Evolutionary conservation across 202 grass and related monocot species (phyloP), one percentile per base, ranked within the genome.

Genomic region (Hordeum pubiflorum): DNA sequence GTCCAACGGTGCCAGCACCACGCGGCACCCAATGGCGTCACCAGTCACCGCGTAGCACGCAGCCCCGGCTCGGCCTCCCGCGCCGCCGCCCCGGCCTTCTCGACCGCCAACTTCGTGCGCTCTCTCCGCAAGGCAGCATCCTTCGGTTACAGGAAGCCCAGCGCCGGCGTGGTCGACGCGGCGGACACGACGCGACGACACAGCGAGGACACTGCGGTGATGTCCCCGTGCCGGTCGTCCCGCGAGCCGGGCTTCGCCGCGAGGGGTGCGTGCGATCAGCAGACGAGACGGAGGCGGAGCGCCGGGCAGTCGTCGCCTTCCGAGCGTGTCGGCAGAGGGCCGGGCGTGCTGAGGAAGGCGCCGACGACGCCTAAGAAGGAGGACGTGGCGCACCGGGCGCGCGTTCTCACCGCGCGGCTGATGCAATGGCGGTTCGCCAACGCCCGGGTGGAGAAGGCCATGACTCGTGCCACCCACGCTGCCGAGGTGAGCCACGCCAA

Each of bases 371-470:
- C 82, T n/a, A 84, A 38, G 71, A 84, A 78, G 83, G 94, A 94
- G 72, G 91, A 90, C 83, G 75, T 63, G 18, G 88, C 75, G 72
- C 90, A 94, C 81, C 79, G 14, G 22, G 74, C 77, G 4, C 69
- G 92, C 58, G 37, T 91, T 80, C 79, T 92, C 7, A 38, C 85
- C 20, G 79, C 75, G 79, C 87, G 89, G 36, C 79, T 97, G 41
- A 62, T 87, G 20, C 90, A 97, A 68, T 97, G 94, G 94, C 72
- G 94, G 18, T 91, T 94, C 72, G 81, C 89, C 33, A 97, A 97
- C 85, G 92, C 88, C 11, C 83, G 84, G 21, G 50, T 91, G 22
- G 81, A 83, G 55, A 81, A 57, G 46, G 79, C 82, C 55, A 58
- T 89, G 68, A 82, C 81, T 2, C 71, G 81, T 55, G 70, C 81